A percentile compares a stretch with the other conserved stretches of the same genome.
Evolutionary conservation across 1,284 basidiomycete species (phyloP).

Genomic region (Cryptococcus wingfieldii): DNA sequence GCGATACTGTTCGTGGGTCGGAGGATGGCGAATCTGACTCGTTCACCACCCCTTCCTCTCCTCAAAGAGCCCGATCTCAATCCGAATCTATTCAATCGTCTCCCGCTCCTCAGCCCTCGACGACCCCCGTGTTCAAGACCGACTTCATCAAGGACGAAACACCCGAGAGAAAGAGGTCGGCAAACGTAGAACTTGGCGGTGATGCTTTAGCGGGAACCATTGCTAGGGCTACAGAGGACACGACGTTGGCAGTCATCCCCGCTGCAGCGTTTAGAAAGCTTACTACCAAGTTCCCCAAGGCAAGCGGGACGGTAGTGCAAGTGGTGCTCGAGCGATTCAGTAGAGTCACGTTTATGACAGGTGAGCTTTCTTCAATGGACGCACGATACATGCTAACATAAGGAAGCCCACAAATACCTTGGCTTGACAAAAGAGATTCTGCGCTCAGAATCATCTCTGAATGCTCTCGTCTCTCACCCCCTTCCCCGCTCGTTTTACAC

Average conservation of each 20-base stretch:
- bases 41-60: background rate
- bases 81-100: background rate
- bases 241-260: slow-evolving; percentile 96
- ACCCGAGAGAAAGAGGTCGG: background rate
- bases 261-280: slow-evolving; percentile 80
- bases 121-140: no score
- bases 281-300: slow-evolving; percentile 93
- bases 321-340: slow-evolving; percentile 76
- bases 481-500: slow-evolving; percentile 88
- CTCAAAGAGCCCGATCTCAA: slow-evolving; percentile 1
- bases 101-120: background rate
- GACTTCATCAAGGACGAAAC: background rate
- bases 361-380: slow-evolving; percentile 16
- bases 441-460: slow-evolving; percentile 92
- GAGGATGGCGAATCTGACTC: background rate
- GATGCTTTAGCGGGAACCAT: slow-evolving; percentile 53
- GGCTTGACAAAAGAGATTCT: slow-evolving; percentile 93
- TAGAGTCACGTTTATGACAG: slow-evolving; percentile 82
- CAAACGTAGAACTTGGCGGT: slow-evolving; percentile 2
- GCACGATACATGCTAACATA: background rate
- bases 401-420: slow-evolving; percentile 84
- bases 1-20: background rate
- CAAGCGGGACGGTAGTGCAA: slow-evolving; percentile 87
- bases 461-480: slow-evolving; percentile 92
- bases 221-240: slow-evolving; percentile 86